Evolutionary conservation across 2,329 filamentous ascomycete genomes (phyloP), one percentile per base, ranked within the genome.

Genomic region (Eutypella sp.): DNA sequence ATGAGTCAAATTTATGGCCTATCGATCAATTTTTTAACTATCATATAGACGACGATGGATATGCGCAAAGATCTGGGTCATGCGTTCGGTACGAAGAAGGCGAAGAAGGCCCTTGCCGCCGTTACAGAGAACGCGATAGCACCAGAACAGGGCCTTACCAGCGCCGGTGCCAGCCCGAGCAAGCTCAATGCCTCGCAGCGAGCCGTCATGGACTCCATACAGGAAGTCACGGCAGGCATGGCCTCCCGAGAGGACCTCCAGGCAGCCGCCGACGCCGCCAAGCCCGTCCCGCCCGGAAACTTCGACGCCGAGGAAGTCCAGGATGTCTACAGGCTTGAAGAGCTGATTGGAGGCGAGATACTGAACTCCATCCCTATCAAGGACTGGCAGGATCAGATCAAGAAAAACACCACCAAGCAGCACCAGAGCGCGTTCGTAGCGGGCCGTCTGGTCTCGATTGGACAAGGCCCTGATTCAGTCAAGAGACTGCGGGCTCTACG

Each of bases 11-110:
- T n/a, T n/a, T n/a, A n/a, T n/a, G n/a, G n/a, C n/a, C n/a, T n/a
- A n/a, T n/a, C n/a, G n/a, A n/a, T n/a, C n/a, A n/a, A n/a, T n/a
- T n/a, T 31, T 54, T 61, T 54, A 64, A 61, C 44, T 33, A 19
- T 40, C 31, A 31, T 47, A 16, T 55, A 84, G 80, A 77, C 71
- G 38, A 77, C 76, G 58, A 69, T 76, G 57, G 78, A 84, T 23
- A 78, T 79, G 60, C 80, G 79, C 55, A 84, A 82, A 56, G 79
- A 84, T 2, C 80, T 95, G 11, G 87, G 86, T 34, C 77, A 87
- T 57, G 82, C 85, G 25, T 95, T 95, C 59, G 89, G 89, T 63
- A 92, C 87, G 22, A 90, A 88, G 71, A 92, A 91, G 68, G 85
- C 88, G 19, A 86, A 84, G 73, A 92, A 91, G 69, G 85, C 81